Percentiles rank a stretch among this genome's conserved stretches.
Conservation (phyloP, 208 protist species). For the Trypanosoma avium region DNA sequence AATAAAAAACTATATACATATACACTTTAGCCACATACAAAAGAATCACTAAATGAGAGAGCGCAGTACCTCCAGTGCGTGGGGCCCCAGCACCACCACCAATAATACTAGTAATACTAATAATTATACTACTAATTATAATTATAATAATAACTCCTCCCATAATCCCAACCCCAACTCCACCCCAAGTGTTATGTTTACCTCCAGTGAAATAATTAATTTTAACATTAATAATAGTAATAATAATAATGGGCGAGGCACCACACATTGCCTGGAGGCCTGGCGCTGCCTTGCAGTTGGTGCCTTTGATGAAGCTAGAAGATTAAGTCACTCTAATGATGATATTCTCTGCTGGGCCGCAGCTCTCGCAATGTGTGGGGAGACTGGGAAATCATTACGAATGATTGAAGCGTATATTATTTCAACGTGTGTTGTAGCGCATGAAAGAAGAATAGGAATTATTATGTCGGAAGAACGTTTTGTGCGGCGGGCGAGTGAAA, state of each 20-base stretch:
- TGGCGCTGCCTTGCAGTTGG: conserved; percentile 53
- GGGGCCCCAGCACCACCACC: too few relatives aligned
- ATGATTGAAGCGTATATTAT: conserved; percentile 70
- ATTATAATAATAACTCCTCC: too few relatives aligned
- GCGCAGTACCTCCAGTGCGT: too few relatives aligned
- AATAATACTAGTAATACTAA: too few relatives aligned
- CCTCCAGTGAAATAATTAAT: too few relatives aligned
- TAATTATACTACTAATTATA: too few relatives aligned
- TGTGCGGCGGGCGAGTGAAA: conserved; percentile 2
- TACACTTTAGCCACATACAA: too few relatives aligned
- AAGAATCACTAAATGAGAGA: too few relatives aligned
- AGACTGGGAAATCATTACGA: conserved; percentile 36
- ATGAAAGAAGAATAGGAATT: conserved; percentile 18
- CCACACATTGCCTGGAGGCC: conserved; percentile 29
- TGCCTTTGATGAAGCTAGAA: conserved; percentile 44
- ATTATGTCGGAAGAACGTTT: background rate
- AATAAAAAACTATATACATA: too few relatives aligned
- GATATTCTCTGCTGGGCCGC: conserved; percentile 61
- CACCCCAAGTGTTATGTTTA: too few relatives aligned
- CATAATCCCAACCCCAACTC: too few relatives aligned
- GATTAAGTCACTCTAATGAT: conserved; percentile 41
- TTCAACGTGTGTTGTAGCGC: conserved; percentile 42
- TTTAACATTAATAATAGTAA: background rate
- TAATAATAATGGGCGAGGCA: background rate
- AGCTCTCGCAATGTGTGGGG: conserved; percentile 43